These are phyloP conservation scores for Chionographis japonica DNA, from an alignment of 106 monocot genomes.

Conservation along the genomic window DNA sequence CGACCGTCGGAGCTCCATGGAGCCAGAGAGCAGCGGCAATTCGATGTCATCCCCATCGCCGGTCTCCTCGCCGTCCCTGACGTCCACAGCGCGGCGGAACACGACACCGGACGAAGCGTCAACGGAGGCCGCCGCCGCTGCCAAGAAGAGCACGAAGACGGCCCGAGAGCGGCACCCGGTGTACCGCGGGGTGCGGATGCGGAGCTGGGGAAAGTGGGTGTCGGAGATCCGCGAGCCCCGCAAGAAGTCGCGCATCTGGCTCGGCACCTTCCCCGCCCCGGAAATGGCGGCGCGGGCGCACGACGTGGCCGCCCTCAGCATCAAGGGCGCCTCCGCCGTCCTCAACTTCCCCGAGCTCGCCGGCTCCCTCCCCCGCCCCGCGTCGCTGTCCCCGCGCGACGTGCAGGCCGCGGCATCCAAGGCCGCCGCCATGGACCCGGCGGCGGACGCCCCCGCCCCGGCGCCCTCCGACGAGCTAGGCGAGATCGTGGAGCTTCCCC, in stretches of 20 bases:
- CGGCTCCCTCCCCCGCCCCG: slow-evolving; percentile 33
- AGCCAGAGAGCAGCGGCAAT: neutral
- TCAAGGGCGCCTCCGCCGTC: slow-evolving; percentile 32
- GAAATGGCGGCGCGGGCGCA: slow-evolving; percentile 67
- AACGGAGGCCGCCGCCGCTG: neutral
- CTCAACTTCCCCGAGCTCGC: slow-evolving; percentile 62
- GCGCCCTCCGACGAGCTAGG: slow-evolving; percentile 18
- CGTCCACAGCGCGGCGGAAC: too few species aligned
- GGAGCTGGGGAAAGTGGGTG: slow-evolving; percentile 60
- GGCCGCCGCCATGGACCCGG: slow-evolving; percentile 37
- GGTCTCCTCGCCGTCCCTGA: too few species aligned
- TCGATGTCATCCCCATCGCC: neutral
- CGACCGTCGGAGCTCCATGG: neutral
- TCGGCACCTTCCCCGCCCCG: slow-evolving; percentile 46
- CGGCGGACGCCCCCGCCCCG: neutral
- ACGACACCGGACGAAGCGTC: neutral
- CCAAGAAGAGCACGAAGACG: slow-evolving; percentile 3
- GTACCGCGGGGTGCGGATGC: slow-evolving; percentile 50
- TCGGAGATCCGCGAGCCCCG: slow-evolving; percentile 49
- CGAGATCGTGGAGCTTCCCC: slow-evolving; percentile 42
- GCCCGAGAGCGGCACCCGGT: slow-evolving; percentile 17
- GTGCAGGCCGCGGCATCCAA: slow-evolving; percentile 36
- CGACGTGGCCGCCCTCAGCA: slow-evolving; percentile 40
- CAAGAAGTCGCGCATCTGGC: slow-evolving; percentile 56
- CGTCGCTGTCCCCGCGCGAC: slow-evolving; percentile 30